Base-by-base conservation (phyloP, 768 basidiomycete genomes). In the Fomitopsis pulvina region DNA sequence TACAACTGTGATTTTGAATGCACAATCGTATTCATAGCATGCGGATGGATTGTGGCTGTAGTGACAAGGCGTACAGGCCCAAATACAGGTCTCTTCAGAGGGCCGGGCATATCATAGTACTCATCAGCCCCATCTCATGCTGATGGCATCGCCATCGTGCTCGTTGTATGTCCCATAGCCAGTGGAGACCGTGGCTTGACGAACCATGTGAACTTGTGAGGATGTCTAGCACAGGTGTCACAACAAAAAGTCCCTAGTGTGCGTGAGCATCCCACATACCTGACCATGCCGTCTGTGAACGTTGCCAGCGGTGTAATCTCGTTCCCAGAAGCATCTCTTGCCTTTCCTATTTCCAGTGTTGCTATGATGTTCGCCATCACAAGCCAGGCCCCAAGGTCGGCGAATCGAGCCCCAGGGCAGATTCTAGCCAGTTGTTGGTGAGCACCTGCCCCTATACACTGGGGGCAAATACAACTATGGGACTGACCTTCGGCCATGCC, bases 321-420 rank as follows among this genome's bases (percentile, higher is more conserved):
- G 16, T 63, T 55, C 5, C 74, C 78, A 21, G 68, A 46, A 29
- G 66, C 68, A 57, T 76, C 74, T 18, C 64, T 45, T 0, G 67
- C 66, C 52, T 67, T 72, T 1, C 61, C 60, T 21, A 82, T 70
- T 53, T 75, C 64, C 57, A 80, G 37, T 11, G 49, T 43, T 2
- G 41, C 41, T 11, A 50, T n/a, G 20, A 50, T 44, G 8, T 20
- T 27, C 6, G 49, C 41, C 5, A 25, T 14, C 5, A 9, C 37
- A 22, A 50, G 26, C 30, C 28, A 43, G 3, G 44, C n/a, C 27
- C 9, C 18, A 11, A 11, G 9, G 16, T 43, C 41, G 7, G 48
- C 58, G 18, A 59, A 51, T n/a, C 48, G 38, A 14, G 48, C 45
- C 22, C 58, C 58, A 6, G 58, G 45, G 28, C 58, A 59, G 21